A percentile compares a stretch with the other conserved stretches of the same genome.
These are phyloP conservation scores for Fusarium tanahbumbuense DNA, from an alignment of 2,329 filamentous ascomycete species.

Conservation along the genomic window DNA sequence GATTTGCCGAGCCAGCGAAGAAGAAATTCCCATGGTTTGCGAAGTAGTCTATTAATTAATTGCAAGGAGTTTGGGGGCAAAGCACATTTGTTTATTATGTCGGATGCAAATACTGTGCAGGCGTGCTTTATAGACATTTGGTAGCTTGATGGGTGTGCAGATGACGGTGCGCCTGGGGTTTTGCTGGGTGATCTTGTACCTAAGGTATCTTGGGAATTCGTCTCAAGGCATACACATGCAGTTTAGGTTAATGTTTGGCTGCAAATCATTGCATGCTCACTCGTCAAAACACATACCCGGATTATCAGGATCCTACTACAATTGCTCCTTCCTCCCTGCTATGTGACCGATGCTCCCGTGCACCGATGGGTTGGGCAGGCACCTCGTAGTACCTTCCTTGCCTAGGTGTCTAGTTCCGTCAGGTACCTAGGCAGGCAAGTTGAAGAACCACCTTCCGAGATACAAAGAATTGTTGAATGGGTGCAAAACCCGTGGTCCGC, in stretches of 20 bases:
- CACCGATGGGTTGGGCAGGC: background rate
- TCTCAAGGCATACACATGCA: slow-evolving; percentile 4
- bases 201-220: slow-evolving; percentile 24
- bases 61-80: slow-evolving; percentile 46
- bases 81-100: slow-evolving; percentile 21
- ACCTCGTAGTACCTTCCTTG: background rate
- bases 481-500: background rate
- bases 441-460: background rate
- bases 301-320: background rate
- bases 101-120: slow-evolving; percentile 23
- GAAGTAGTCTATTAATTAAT: slow-evolving; percentile 53
- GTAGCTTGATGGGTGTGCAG: slow-evolving; percentile 25
- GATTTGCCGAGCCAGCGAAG: slow-evolving; percentile 62
- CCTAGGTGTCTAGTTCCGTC: background rate
- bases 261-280: background rate
- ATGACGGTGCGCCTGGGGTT: slow-evolving; percentile 16
- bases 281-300: background rate
- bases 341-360: background rate
- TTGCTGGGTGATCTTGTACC: slow-evolving; percentile 15
- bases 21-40: slow-evolving; percentile 76
- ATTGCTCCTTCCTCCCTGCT: background rate
- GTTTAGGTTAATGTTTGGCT: background rate
- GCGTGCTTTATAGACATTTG: slow-evolving; percentile 41
- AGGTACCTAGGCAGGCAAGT: background rate
- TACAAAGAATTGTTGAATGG: background rate